phyloP scores from a whole-genome alignment of 148 eudicot genomes.

The Chenopodium album region DNA sequence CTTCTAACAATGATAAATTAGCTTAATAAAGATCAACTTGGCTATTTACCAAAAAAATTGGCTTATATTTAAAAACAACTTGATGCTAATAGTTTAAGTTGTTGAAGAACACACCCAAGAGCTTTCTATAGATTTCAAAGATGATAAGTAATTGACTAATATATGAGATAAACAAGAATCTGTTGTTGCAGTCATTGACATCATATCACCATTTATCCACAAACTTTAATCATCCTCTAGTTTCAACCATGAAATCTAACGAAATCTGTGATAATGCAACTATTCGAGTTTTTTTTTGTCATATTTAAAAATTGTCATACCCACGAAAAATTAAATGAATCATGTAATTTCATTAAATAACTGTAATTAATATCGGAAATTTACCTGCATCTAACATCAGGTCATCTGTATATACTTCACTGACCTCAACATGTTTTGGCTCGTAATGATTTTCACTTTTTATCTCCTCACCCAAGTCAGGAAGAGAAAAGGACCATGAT shows the following conservation, averaged over 20 bases:
- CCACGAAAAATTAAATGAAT: neutral
- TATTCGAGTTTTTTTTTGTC: neutral
- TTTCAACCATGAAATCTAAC: neutral
- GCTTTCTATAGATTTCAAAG: neutral
- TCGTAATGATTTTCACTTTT: conserved; percentile 28
- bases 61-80: neutral
- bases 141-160: no score
- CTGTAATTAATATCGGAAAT: neutral
- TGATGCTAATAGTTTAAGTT: conserved; percentile 4
- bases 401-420: conserved; percentile 33
- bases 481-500: conserved; percentile 66
- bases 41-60: neutral
- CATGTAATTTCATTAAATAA: neutral
- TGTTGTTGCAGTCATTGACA: neutral
- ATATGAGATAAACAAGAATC: neutral
- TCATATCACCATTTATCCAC: neutral
- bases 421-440: conserved; percentile 18
- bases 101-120: neutral
- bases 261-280: neutral
- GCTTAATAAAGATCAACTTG: conserved; percentile 1
- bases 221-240: neutral
- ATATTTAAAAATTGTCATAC: neutral
- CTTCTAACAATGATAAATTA: neutral
- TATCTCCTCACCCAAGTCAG: conserved; percentile 38
- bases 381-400: conserved; percentile 44